Evolutionary conservation across 257 asterid species (phyloP), one percentile per base, ranked within the genome.

Genomic region (Scutellaria baicalensis): DNA sequence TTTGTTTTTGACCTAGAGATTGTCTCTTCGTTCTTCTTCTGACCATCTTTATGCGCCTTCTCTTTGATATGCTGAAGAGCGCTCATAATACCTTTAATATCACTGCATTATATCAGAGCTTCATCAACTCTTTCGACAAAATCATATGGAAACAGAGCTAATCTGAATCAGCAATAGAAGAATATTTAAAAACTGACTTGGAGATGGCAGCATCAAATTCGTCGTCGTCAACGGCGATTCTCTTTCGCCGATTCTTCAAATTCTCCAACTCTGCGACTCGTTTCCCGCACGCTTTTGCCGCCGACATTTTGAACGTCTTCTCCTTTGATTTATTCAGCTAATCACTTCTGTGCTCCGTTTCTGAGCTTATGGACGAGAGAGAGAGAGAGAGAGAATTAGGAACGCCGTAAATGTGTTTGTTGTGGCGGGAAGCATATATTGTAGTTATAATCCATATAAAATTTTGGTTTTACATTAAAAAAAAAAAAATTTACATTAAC

Each of bases 11-110:
- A 91, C 99, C 99, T 91, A 13, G 95, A 87, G 77, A 93, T 89
- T 6, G 96, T 91, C 83, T 91, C 95, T 42, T 91, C 99, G 62
- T 89, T 91, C 94, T 86, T 91, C 84, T 91, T 91, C 84, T 77
- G 93, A 10, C 92, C 97, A 68, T 89, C 96, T 76, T 85, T 88
- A 14, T 87, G 89, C 71, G 95, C 86, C 78, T 87, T 93, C 93
- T 84, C 93, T 72, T 84, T 87, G 82, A 91, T 87, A 80, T 84
- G 95, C 88, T 83, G 84, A 75, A 93, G 91, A 69, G 99, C 99
- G 74, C 83, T 81, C 95, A 93, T 73, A 38, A 91, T 81, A 35
- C 94, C 97, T 82, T 84, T 86, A 63, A 93, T 71, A 70, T 93
- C 96, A 74, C 97, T 93, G 80, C 88, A 75, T 70, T 57, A 39